Conservation (phyloP, 805 yeast genomes). For the Myxozyma mucilagina region DNA sequence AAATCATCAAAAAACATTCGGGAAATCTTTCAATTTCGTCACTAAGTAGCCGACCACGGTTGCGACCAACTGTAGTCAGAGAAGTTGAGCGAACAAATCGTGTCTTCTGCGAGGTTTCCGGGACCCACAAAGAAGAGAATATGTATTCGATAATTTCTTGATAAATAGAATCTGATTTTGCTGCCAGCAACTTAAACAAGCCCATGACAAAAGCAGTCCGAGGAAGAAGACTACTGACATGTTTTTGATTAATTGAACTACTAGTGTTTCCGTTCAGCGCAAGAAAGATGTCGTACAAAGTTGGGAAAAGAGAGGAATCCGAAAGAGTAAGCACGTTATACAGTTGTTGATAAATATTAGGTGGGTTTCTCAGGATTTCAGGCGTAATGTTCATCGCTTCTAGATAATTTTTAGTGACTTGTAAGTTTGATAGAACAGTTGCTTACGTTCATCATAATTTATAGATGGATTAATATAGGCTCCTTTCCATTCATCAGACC, state of each 20-base stretch:
- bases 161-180: conserved; percentile 9
- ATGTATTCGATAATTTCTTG: conserved; percentile 5
- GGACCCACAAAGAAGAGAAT: neutral
- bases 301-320: neutral
- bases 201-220: conserved; percentile 9
- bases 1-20: conserved; percentile 64
- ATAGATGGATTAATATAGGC: conserved; percentile 6
- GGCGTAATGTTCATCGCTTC: conserved; percentile 10
- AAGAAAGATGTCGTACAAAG: conserved; percentile 3
- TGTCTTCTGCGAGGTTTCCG: neutral
- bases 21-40: conserved; percentile 67
- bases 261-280: neutral
- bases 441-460: conserved; percentile 6
- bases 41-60: conserved; percentile 44
- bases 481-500: conserved; percentile 64
- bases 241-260: neutral
- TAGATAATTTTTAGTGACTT: neutral
- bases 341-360: conserved; percentile 12
- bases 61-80: neutral
- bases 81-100: neutral
- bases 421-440: neutral
- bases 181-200: conserved; percentile 7
- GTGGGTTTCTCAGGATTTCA: conserved; percentile 5
- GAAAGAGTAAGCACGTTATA: conserved; percentile 11
- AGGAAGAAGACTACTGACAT: conserved; percentile 2